Evolutionary conservation across 495 filamentous ascomycete genomes (phyloP), one percentile per base, ranked within the genome.

Genomic region (Haplographium delicatum): DNA sequence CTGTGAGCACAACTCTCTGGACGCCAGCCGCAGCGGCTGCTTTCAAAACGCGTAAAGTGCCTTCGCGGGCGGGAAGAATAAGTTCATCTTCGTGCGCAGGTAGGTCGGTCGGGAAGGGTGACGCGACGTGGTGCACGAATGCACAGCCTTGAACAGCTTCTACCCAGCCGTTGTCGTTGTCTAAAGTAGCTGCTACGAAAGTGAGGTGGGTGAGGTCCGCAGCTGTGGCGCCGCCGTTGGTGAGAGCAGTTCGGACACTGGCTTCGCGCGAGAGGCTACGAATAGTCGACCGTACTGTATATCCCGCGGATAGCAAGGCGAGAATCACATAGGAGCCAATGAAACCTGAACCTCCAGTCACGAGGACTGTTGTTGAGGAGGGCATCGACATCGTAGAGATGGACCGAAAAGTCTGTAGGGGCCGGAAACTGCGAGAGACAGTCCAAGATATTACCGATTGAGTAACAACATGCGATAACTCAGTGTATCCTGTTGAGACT

Each of bases 261-360:
- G 25, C 26, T 34, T 47, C 44, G n/a, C 44, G 44, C 11, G 3
- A 4, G 28, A 47, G 44, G 15, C 16, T 33, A 30, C 64, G 62
- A 28, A 65, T 51, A 23, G 41, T 47, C 2, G 60, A 33, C 13
- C 63, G 60, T 2, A 61, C 56, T 11, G 45, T 44, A 45, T 53
- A 58, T 27, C 63, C 56, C 11, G 61, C 61, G 47, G 57, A 19
- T 16, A 66, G 39, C 9, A 56, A 34, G 1, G 48, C 25, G 13
- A 48, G 37, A 5, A 52, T 48, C 22, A 47, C 44, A 16, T 68
- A 53, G 7, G 62, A 57, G 16, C 68, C 69, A 27, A 69, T 70
- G 54, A 62, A 63, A 50, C 66, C 67, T 5, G 65, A 62, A 13
- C 54, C 55, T 24, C 65, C 53, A 24, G 62, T 63, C 43, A 68